Evolutionary conservation across 306 rosid genomes (phyloP).

Genomic region (Sophora flavescens): DNA sequence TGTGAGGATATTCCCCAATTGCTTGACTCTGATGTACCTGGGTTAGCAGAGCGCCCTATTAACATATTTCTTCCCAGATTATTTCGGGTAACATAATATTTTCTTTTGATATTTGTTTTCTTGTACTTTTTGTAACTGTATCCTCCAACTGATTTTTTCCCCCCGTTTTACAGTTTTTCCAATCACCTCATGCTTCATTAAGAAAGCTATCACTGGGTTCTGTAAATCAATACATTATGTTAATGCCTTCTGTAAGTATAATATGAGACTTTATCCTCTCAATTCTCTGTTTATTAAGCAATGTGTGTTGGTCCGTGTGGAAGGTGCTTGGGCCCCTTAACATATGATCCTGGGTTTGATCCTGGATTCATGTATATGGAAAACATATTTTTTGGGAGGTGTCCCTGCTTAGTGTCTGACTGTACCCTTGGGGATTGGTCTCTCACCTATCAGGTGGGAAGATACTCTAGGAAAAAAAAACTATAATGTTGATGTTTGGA

Average conservation of each 20-base stretch:
- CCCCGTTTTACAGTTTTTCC: conserved; percentile 75
- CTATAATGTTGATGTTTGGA: conserved; percentile 40
- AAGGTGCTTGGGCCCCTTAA: too few species aligned
- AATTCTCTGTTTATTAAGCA: conserved; percentile 33
- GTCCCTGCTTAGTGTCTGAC: too few species aligned
- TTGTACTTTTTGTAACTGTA: conserved; percentile 20
- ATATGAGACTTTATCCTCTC: conserved; percentile 29
- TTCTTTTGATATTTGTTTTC: conserved; percentile 9
- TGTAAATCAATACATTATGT: conserved; percentile 92
- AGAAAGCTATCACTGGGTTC: conserved; percentile 95
- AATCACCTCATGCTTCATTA: conserved; percentile 85
- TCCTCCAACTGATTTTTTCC: conserved; percentile 13
- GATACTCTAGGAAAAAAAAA: not conserved
- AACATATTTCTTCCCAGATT: conserved; percentile 87
- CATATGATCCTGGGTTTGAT: too few species aligned
- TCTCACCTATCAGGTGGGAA: too few species aligned
- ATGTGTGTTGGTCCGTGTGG: too few species aligned
- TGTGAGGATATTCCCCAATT: conserved; percentile 98
- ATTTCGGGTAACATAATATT: conserved; percentile 66
- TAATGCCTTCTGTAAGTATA: conserved; percentile 93
- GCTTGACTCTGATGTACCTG: conserved; percentile 92
- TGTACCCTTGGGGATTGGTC: too few species aligned
- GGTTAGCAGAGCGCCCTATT: conserved; percentile 96
- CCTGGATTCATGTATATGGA: too few species aligned
- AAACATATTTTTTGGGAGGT: too few species aligned